Evolutionary conservation across 2,329 filamentous ascomycete species (phyloP).

Genomic region (Endocalyx cinctus): DNA sequence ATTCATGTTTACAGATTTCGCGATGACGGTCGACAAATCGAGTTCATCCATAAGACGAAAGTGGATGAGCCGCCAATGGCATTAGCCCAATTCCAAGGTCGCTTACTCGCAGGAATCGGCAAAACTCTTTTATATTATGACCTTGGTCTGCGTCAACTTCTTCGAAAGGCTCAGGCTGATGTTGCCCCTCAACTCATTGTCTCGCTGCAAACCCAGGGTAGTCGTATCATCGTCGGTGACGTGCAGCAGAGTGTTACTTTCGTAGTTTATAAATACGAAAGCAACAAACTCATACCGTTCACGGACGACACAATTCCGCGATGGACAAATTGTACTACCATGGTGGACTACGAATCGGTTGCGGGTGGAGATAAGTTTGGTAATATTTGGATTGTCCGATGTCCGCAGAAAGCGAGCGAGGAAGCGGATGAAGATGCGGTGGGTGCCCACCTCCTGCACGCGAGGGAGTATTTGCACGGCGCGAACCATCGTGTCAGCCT

Average conservation of each 20-base stretch:
- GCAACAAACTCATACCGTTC: slow-evolving; percentile 90
- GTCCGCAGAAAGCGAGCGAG: slow-evolving; percentile 77
- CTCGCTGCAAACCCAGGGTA: slow-evolving; percentile 83
- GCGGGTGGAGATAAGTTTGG: slow-evolving; percentile 97
- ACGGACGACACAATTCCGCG: slow-evolving; percentile 83
- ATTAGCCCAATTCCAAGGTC: slow-evolving; percentile 89
- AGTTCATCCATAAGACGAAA: slow-evolving; percentile 96
- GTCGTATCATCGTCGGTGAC: slow-evolving; percentile 86
- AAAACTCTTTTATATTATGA: slow-evolving; percentile 83
- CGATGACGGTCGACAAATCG: slow-evolving; percentile 79
- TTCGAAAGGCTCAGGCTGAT: slow-evolving; percentile 84
- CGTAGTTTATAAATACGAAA: slow-evolving; percentile 87
- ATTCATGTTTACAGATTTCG: slow-evolving; percentile 91
- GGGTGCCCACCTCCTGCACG: slow-evolving; percentile 85
- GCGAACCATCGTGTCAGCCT: slow-evolving; percentile 79
- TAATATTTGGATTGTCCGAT: slow-evolving; percentile 89
- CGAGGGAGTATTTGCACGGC: slow-evolving; percentile 84
- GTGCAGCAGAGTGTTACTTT: slow-evolving; percentile 89
- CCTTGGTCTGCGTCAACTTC: slow-evolving; percentile 83
- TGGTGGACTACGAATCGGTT: slow-evolving; percentile 96
- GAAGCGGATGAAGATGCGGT: slow-evolving; percentile 90
- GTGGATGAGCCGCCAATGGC: slow-evolving; percentile 85
- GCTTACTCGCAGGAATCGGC: slow-evolving; percentile 80
- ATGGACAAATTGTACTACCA: slow-evolving; percentile 85
- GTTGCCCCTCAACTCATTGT: slow-evolving; percentile 80